Evolutionary conservation across 345 rosid species (phyloP).

Genomic region (Zanthoxylum bungeanum): DNA sequence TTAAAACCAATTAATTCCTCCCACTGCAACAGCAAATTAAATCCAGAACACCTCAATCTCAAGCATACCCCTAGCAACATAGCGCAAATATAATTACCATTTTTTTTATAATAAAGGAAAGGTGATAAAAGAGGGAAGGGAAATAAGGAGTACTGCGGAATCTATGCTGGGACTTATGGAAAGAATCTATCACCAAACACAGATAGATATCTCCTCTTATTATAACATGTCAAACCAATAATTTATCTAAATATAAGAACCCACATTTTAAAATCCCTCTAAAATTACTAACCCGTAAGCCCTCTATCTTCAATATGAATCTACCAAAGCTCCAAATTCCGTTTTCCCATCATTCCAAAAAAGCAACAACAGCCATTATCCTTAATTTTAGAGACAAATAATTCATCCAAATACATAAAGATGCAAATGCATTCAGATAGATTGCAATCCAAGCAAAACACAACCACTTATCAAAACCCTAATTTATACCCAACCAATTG

Average conservation of each 20-base stretch:
- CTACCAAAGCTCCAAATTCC: background rate
- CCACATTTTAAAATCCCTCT: background rate
- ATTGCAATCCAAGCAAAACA: background rate
- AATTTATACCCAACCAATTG: background rate
- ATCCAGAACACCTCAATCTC: too few species aligned
- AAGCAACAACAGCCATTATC: background rate
- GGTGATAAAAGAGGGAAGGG: too few species aligned
- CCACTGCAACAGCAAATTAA: too few species aligned
- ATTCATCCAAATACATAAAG: background rate
- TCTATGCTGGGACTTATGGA: too few species aligned
- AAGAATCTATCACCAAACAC: too few species aligned
- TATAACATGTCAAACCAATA: too few species aligned
- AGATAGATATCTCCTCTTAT: too few species aligned
- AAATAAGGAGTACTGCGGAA: too few species aligned
- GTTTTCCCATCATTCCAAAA: background rate
- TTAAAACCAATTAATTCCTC: too few species aligned
- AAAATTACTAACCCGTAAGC: background rate
- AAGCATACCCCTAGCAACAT: too few species aligned
- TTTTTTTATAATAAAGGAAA: too few species aligned
- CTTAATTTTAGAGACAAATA: background rate
- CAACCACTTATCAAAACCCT: slow-evolving; percentile 7
- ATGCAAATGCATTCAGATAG: background rate
- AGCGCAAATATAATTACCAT: too few species aligned
- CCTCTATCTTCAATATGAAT: background rate
- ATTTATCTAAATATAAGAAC: background rate